Base-by-base conservation (phyloP, 345 rosid genomes). In the Lepidium aucheri region DNA sequence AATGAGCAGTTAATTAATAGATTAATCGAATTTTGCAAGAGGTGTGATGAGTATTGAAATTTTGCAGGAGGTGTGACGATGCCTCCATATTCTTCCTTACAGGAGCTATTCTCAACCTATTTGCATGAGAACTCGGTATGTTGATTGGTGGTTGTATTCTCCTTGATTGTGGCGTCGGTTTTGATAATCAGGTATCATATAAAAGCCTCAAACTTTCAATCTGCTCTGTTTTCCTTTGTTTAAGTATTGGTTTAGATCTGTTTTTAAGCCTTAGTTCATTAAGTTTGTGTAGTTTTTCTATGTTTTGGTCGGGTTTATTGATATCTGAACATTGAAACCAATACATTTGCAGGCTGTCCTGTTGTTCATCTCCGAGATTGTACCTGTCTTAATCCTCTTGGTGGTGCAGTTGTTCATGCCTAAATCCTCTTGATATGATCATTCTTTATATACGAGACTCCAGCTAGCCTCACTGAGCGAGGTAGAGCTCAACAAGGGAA, bases 81-180 rank as follows among this genome's bases (percentile, higher is more conserved):
- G 95, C 97, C 24, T 87, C 92, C 9, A 0, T 82, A 10, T 86
- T 86, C 85, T 90, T 90, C 61, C 62, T 84, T n/a, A 1, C 11
- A 0, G 97, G 95, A 7, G 87, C 86, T 33, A 13, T 82, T 50
- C 64, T 85, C 63, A 84, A 84, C 63, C 68, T 66, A 4, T 43
- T 16, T 20, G 87, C 95, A 0, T 1, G 1, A 52, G 18, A 85
- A 16, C 78, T 83, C 8, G 44, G 10, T 45, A 90, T 86, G 89
- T 74, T 87, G 74, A 83, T 85, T 14, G 30, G 28, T 10, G 91
- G 88, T 18, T 77, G 95, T 81, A 39, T 90, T 53, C 61, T 67
- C 26, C 87, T 90, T 1, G 95, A 92, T 0, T 73, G 49, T 0
- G 92, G 95, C 2, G 82, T 87, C 13, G 97, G 92, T 43, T 80